Conservation (phyloP, 2,329 filamentous ascomycete genomes). For the Alternaria atra region DNA sequence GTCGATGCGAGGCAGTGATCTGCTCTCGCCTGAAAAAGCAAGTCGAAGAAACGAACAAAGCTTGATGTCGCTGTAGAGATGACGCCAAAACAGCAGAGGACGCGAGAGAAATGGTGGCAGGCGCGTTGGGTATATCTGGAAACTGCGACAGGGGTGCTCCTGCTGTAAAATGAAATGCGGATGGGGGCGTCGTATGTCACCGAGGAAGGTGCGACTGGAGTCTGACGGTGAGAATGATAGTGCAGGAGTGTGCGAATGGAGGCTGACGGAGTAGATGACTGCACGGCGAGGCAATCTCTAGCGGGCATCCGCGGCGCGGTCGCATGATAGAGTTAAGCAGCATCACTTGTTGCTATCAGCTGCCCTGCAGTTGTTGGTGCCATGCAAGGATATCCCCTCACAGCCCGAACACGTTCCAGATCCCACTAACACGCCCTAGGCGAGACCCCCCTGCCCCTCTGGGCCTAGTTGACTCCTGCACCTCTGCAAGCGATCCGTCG, state of each 20-base stretch:
- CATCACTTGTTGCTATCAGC: slow-evolving; percentile 2
- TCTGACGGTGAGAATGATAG: not conserved
- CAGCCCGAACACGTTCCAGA: slow-evolving; percentile 24
- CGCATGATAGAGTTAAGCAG: slow-evolving; percentile 10
- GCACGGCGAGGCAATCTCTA: not conserved
- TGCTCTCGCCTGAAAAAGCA: slow-evolving; percentile 13
- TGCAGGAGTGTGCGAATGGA: not conserved
- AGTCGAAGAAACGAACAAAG: slow-evolving; percentile 12
- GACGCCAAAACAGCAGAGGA: not conserved
- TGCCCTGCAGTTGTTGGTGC: slow-evolving; percentile 15
- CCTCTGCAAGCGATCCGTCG: slow-evolving; percentile 5
- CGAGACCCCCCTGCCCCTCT: not conserved
- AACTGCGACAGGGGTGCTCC: slow-evolving; percentile 14
- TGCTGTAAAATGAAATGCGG: slow-evolving; percentile 18
- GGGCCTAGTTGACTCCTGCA: not conserved
- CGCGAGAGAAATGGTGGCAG: not conserved
- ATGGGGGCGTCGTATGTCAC: slow-evolving; percentile 17
- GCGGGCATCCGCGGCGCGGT: not conserved
- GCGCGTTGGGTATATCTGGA: slow-evolving; percentile 7
- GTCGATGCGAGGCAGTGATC: slow-evolving; percentile 13
- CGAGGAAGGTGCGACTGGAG: slow-evolving; percentile 13
- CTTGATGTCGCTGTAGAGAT: not conserved
- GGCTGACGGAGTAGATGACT: not conserved
- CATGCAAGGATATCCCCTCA: slow-evolving; percentile 14
- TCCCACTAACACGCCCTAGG: slow-evolving; percentile 9